Percentiles rank a stretch among this genome's conserved stretches.
phyloP scores from a whole-genome alignment of 1,284 basidiomycete genomes.

The Anthracocystis setariae region DNA sequence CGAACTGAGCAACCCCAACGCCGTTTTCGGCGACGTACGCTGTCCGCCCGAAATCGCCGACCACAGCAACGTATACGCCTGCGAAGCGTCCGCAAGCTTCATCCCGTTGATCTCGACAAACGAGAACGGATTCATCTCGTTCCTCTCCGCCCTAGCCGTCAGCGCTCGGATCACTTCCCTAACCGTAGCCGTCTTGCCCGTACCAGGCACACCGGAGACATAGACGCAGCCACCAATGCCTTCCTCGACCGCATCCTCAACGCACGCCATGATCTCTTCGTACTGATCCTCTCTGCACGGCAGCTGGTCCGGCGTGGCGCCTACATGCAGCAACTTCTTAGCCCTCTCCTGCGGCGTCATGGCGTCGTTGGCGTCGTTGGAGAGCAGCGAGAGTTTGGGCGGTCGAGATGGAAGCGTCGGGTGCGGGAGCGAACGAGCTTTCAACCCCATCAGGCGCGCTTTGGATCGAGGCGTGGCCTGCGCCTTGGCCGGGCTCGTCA shows the following conservation, averaged over 20 bases:
- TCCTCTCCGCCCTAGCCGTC: conserved; percentile 37
- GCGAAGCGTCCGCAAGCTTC: conserved; percentile 69
- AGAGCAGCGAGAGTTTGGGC: conserved; percentile 48
- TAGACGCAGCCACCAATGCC: conserved; percentile 95
- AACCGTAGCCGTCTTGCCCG: conserved; percentile 90
- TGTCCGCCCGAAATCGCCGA: conserved; percentile 52
- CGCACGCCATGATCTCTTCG: conserved; percentile 77
- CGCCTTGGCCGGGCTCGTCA: conserved; percentile 42
- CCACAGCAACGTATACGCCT: conserved; percentile 65
- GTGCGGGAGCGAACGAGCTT: conserved; percentile 35
- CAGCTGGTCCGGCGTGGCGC: conserved; percentile 86
- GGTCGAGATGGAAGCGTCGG: conserved; percentile 52
- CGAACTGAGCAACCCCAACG: conserved; percentile 45
- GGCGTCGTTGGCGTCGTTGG: conserved; percentile 19
- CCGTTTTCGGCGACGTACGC: conserved; percentile 55
- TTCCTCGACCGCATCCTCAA: conserved; percentile 87
- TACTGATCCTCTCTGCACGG: conserved; percentile 93
- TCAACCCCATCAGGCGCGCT: conserved; percentile 43
- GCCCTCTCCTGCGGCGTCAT: conserved; percentile 59
- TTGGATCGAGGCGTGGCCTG: conserved; percentile 45
- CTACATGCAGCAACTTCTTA: conserved; percentile 81
- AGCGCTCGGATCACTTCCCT: conserved; percentile 85
- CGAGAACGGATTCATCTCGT: conserved; percentile 92
- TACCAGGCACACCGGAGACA: conserved; percentile 89
- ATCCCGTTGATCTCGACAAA: conserved; percentile 99